phyloP scores from a whole-genome alignment of 1,284 basidiomycete genomes.

The Polyporus tsugae region DNA sequence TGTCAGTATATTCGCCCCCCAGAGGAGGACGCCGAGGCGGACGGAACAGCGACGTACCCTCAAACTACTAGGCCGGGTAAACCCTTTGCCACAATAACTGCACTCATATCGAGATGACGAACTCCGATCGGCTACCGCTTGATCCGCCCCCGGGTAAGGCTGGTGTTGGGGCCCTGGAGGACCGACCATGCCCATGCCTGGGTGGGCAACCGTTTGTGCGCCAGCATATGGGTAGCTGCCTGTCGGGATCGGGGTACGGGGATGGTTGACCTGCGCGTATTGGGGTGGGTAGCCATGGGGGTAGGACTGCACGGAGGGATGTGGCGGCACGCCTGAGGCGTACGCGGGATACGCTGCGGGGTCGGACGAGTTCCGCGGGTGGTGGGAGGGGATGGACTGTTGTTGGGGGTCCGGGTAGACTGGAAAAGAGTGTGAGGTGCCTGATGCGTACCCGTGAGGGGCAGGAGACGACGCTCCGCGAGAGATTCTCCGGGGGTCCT shows the following conservation, averaged over 20 bases:
- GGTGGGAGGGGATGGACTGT: slow-evolving; percentile 20
- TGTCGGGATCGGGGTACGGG: slow-evolving; percentile 36
- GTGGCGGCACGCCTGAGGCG: slow-evolving; percentile 21
- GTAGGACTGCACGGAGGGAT: slow-evolving; percentile 24
- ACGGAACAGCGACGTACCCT: slow-evolving; percentile 55
- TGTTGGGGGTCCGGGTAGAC: slow-evolving; percentile 31
- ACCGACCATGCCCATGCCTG: slow-evolving; percentile 22
- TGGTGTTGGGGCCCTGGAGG: slow-evolving; percentile 27
- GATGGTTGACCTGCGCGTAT: slow-evolving; percentile 28
- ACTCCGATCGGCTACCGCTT: slow-evolving; percentile 36
- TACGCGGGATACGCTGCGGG: slow-evolving; percentile 28
- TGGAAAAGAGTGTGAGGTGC: slow-evolving; percentile 31
- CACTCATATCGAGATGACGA: slow-evolving; percentile 74
- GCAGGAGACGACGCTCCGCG: slow-evolving; percentile 28
- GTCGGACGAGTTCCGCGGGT: slow-evolving; percentile 34
- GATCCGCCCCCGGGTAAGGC: slow-evolving; percentile 32
- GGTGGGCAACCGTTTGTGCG: slow-evolving; percentile 35
- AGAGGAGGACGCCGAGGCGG: slow-evolving; percentile 17
- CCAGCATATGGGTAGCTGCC: slow-evolving; percentile 42
- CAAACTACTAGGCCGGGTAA: slow-evolving; percentile 83
- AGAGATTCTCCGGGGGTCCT: slow-evolving; percentile 33
- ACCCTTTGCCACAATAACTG: slow-evolving; percentile 79
- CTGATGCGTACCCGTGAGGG: slow-evolving; percentile 22
- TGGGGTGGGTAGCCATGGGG: slow-evolving; percentile 30
- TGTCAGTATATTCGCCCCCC: slow-evolving; percentile 11